A percentile compares a stretch with the other conserved stretches of the same genome.
phyloP scores from a whole-genome alignment of 192 early-diverging fungal species.

The Diversispora epigaea region DNA sequence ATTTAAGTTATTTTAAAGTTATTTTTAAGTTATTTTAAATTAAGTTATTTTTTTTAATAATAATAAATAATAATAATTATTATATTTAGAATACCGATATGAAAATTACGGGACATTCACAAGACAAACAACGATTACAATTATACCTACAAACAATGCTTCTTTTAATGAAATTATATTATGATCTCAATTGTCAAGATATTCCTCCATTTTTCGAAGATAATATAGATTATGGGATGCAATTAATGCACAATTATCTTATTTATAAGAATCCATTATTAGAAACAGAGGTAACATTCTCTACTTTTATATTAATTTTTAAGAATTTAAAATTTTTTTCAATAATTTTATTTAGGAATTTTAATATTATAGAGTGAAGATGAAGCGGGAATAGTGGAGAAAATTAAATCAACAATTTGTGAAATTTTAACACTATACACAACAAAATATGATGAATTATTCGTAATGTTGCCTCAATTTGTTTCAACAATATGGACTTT shows the following conservation, averaged over 20 bases:
- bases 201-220: slow-evolving; percentile 97
- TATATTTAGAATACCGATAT: slow-evolving; percentile 66
- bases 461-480: slow-evolving; percentile 75
- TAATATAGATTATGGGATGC: slow-evolving; percentile 80
- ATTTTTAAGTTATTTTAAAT: background rate
- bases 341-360: background rate
- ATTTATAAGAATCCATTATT: slow-evolving; percentile 74
- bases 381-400: slow-evolving; percentile 78
- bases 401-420: slow-evolving; percentile 91
- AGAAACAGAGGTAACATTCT: slow-evolving; percentile 52
- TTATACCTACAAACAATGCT: slow-evolving; percentile 73
- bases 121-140: slow-evolving; percentile 63
- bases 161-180: slow-evolving; percentile 86
- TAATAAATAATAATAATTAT: background rate
- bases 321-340: slow-evolving; percentile 1
- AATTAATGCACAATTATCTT: slow-evolving; percentile 86
- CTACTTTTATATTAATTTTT: background rate
- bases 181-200: slow-evolving; percentile 95
- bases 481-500: slow-evolving; percentile 87
- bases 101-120: slow-evolving; percentile 68
- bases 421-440: slow-evolving; percentile 90
- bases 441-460: slow-evolving; percentile 88
- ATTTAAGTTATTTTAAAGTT: background rate
- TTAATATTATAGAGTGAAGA: slow-evolving; percentile 67
- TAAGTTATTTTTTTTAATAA: background rate